Percentiles rank a stretch among this genome's conserved stretches.
Conservation (phyloP, 805 yeast species). For the Saccharomyces eubayanus region DNA sequence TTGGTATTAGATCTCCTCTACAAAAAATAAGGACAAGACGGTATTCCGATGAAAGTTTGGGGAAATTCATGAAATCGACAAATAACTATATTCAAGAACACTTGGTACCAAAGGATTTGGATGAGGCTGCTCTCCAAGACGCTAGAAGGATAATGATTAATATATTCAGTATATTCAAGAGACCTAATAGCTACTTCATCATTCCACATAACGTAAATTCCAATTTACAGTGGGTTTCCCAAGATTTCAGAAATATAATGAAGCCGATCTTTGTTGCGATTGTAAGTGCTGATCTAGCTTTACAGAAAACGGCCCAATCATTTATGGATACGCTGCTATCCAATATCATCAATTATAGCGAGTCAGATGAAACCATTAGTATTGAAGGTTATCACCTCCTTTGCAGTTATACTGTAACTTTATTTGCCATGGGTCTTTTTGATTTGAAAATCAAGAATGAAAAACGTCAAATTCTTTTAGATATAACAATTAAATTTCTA, state of each 20-base stretch:
- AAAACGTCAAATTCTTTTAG: constrained; percentile 32
- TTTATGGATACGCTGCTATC: constrained; percentile 29
- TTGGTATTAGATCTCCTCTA: constrained; percentile 6
- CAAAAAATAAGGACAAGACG: constrained; percentile 12
- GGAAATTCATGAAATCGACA: not conserved
- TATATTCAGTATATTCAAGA: constrained; percentile 26
- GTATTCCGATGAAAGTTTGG: constrained; percentile 13
- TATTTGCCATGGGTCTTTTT: constrained; percentile 32
- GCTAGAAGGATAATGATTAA: constrained; percentile 26
- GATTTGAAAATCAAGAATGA: constrained; percentile 24
- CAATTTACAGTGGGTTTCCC: constrained; percentile 13
- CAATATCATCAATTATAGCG: constrained; percentile 11
- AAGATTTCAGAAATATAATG: constrained; percentile 22
- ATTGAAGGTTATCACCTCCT: constrained; percentile 32
- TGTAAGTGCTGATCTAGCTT: constrained; percentile 30
- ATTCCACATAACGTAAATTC: constrained; percentile 16
- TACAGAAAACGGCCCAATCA: constrained; percentile 32
- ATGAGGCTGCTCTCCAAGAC: constrained; percentile 4
- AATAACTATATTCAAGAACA: not conserved
- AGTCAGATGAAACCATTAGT: constrained; percentile 23
- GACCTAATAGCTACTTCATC: constrained; percentile 21
- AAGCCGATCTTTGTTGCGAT: constrained; percentile 36
- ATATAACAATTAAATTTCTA: constrained; percentile 34
- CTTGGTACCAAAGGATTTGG: not conserved
- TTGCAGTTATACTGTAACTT: constrained; percentile 31